Evolutionary conservation across 805 yeast genomes (phyloP), one percentile per base, ranked within the genome.

Genomic region (Yamadazyma ubonensis): DNA sequence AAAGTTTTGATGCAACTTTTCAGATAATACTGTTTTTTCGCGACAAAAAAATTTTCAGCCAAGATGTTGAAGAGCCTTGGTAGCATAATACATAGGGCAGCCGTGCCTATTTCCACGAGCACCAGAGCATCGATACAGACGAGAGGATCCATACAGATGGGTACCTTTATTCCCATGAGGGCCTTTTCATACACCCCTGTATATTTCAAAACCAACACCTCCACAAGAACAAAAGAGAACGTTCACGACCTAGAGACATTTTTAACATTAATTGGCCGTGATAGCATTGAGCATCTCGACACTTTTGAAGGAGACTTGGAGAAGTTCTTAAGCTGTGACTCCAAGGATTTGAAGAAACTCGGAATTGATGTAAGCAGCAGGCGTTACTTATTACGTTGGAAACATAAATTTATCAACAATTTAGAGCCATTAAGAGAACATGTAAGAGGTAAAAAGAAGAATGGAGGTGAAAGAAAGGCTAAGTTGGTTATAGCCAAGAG

Each of bases 391-490:
- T 63, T 88, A 45, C 67, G 74, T 33, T 89, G 95, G 82, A 72
- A 78, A 35, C 81, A 89, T 54, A 78, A 75, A 51, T 83, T 72
- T 53, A 74, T 78, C 52, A 73, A 76, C 44, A 78, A 81, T 39
- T 63, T 68, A 52, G 73, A 70, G 39, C 70, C 75, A 15, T 65
- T 85, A 42, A 53, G 66, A 42, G 85, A 80, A 53, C 70, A 78
- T 48, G 76, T 75, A 50, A 61, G 68, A 46, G 87, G 90, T n/a
- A 81, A 75, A 70, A 87, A 87, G 72, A 73, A 75, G 52, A 70
- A 69, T 52, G 96, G 96, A 18, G 96, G 96, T 55, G 96, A 89
- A 64, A 78, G 96, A 59, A 83, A 79, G 53, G 76, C 83, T 45
- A 78, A 75, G 53, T 55, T 64, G 11, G 71, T 70, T 15, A 49